phyloP scores from a whole-genome alignment of 257 asterid species.

The Scutellaria galericulata region DNA sequence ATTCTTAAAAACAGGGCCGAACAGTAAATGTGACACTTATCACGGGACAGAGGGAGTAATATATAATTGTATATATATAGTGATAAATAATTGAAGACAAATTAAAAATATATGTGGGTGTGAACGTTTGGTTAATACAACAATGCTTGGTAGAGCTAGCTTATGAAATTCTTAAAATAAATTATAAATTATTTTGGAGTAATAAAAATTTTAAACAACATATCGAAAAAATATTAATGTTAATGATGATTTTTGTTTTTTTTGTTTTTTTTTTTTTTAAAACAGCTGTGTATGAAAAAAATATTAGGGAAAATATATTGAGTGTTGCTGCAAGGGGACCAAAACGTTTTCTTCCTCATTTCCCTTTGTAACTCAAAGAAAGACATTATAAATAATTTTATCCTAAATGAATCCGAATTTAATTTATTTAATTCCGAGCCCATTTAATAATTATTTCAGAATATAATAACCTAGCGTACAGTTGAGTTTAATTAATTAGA shows the following conservation, averaged over 20 bases:
- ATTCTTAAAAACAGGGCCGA: no score
- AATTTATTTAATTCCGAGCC: background rate
- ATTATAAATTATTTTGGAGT: background rate
- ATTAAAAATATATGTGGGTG: background rate
- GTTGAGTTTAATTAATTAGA: conserved; percentile 34
- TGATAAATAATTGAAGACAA: background rate
- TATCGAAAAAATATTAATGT: background rate
- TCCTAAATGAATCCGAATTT: conserved; percentile 25
- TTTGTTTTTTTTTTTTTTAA: no score
- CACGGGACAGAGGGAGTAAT: no score
- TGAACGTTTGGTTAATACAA: no score
- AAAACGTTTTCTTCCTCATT: conserved; percentile 6
- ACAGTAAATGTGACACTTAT: no score
- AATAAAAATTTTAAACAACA: background rate
- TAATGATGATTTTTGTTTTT: no score
- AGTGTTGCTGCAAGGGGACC: conserved; percentile 4
- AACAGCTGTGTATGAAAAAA: no score
- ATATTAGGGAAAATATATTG: no score
- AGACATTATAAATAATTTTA: background rate
- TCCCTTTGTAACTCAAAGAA: conserved; percentile 9
- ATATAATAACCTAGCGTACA: conserved; percentile 30
- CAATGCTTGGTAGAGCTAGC: no score
- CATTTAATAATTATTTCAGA: conserved; percentile 17
- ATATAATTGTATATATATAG: background rate
- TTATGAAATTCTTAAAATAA: no score